Percentiles rank a stretch among this genome's conserved stretches.
Conservation (phyloP, 2,329 filamentous ascomycete genomes). For the Penicillium aurantiogriseum region DNA sequence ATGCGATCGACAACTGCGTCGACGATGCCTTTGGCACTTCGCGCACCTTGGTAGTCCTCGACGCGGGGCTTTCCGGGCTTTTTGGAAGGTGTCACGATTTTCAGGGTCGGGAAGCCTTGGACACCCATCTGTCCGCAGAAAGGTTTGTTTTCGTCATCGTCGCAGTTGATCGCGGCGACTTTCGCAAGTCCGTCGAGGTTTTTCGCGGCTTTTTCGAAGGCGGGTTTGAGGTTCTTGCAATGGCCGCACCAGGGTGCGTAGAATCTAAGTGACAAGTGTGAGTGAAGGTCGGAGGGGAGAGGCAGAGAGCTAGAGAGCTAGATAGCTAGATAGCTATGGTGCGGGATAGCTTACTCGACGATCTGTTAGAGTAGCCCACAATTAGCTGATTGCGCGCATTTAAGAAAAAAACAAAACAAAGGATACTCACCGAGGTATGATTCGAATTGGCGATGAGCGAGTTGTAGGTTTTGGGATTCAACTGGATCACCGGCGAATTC, state of each 20-base stretch:
- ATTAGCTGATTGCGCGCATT: not conserved
- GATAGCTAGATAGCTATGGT: not conserved
- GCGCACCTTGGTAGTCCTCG: conserved; percentile 84
- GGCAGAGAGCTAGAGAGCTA: not conserved
- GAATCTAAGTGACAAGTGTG: conserved; percentile 59
- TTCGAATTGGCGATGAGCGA: conserved; percentile 83
- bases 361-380: conserved; percentile 39
- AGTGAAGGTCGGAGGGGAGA: conserved; percentile 4
- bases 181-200: conserved; percentile 89
- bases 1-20: conserved; percentile 84
- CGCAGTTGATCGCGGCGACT: conserved; percentile 91
- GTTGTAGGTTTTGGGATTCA: conserved; percentile 77
- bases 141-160: conserved; percentile 86
- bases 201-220: conserved; percentile 90
- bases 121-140: conserved; percentile 84
- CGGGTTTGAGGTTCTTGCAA: conserved; percentile 92
- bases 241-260: conserved; percentile 98
- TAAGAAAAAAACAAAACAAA: not conserved
- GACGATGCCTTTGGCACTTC: conserved; percentile 81
- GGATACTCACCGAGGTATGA: conserved; percentile 74
- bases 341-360: conserved; percentile 49
- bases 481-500: conserved; percentile 80
- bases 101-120: conserved; percentile 92
- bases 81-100: conserved; percentile 83
- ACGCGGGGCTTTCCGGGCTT: conserved; percentile 76